Base-by-base conservation (phyloP, 257 asterid species). In the Plantago major region DNA sequence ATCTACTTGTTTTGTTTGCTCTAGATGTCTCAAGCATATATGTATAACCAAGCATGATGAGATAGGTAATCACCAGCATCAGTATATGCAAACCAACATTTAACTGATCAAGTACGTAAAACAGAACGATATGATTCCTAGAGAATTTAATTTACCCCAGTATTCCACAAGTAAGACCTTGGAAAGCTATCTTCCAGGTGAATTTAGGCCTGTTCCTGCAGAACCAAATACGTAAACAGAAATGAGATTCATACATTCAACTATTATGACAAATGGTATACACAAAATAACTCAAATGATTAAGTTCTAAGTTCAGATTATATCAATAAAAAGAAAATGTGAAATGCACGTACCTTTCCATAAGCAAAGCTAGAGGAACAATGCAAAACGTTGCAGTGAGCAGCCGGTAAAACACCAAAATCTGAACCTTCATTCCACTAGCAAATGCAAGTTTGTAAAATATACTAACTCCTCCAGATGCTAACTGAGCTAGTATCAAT, bases 61-160 rank as follows among this genome's bases (percentile, higher is more conserved):
- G 26, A 2, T 22, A 22, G 26, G 1, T 22, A 22, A 22, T 50
- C n/a, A 16, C 54, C 11, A 18, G 9, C 11, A 6, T 33, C 8
- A 33, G 40, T 16, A 50, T 5, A 4, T 11, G 28, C 3, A 16
- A n/a, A 18, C 33, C n/a, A 11, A 1, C 11, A 22, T 7, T 42
- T 5, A 61, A 61, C 7, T 15, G 55, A 46, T 16, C 9, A 33
- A 61, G 18, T 26, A 60, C 22, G 54, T 16, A 48, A 13, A 19
- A 42, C 18, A 17, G 42, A 13, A 17, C 9, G 37, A 40, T 18
- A 67, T 42, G 11, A 8, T 42, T 58, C 13, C n/a, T n/a, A n/a
- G n/a, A n/a, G n/a, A n/a, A n/a, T n/a, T 47, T 43, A 12, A 46
- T 46, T 67, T 65, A 84, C 91, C 91, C 87, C 16, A 84, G 74